phyloP scores from a whole-genome alignment of 805 yeast species.

The Henningerozyma blattae region DNA sequence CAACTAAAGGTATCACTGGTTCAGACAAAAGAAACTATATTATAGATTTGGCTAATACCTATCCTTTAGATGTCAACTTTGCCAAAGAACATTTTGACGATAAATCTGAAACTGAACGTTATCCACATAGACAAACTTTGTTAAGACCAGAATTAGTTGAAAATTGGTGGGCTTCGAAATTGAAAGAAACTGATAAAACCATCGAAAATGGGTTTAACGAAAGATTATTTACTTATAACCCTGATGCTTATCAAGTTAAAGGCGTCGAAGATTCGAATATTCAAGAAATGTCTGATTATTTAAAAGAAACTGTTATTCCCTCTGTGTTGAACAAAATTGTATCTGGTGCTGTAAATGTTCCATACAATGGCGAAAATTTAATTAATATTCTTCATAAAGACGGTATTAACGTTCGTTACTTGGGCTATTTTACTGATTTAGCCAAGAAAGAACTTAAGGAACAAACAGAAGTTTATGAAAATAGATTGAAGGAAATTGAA shows the following conservation, averaged over 20 bases:
- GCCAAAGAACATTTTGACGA: conserved; percentile 41
- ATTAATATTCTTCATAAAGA: conserved; percentile 54
- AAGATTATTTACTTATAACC: conserved; percentile 50
- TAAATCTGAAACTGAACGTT: conserved; percentile 34
- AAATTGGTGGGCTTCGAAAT: conserved; percentile 74
- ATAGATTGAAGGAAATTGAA: conserved; percentile 16
- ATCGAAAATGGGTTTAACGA: conserved; percentile 28
- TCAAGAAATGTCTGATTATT: conserved; percentile 54
- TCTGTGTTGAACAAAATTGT: conserved; percentile 39
- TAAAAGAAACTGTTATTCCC: conserved; percentile 48
- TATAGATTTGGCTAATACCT: conserved; percentile 70
- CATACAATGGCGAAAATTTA: conserved; percentile 75
- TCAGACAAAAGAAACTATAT: conserved; percentile 76
- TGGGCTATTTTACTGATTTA: conserved; percentile 39
- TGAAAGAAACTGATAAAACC: conserved; percentile 22
- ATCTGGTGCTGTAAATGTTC: conserved; percentile 38
- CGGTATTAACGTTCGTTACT: conserved; percentile 84
- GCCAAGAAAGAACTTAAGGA: conserved; percentile 18
- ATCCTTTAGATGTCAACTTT: conserved; percentile 77
- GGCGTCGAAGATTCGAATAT: conserved; percentile 35
- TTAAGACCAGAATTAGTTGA: conserved; percentile 82
- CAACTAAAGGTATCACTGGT: conserved; percentile 77
- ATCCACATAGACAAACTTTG: conserved; percentile 73
- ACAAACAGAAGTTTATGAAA: conserved; percentile 14
- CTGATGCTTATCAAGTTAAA: conserved; percentile 56